Evolutionary conservation across 192 early-diverging fungal species (phyloP).

Genomic region (Rhizophagus clarus): DNA sequence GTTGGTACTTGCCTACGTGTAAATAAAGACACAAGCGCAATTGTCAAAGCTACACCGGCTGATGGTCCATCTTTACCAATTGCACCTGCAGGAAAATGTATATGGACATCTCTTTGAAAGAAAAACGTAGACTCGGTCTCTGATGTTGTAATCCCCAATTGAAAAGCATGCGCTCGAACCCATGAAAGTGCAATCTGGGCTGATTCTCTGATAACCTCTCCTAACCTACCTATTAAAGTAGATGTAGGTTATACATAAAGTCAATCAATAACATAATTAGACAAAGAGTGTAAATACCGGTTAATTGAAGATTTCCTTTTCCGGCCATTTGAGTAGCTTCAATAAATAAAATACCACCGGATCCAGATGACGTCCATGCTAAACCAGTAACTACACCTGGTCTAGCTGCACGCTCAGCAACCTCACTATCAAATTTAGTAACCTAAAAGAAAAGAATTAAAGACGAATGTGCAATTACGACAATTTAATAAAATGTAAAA

Average conservation of each 20-base stretch:
- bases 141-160: constrained; percentile 53
- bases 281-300: constrained; percentile 46
- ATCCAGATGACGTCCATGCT: constrained; percentile 74
- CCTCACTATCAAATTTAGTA: constrained; percentile 68
- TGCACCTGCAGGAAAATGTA: constrained; percentile 84
- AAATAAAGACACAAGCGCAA: constrained; percentile 79
- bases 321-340: constrained; percentile 79
- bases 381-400: constrained; percentile 86
- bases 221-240: constrained; percentile 61
- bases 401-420: constrained; percentile 59
- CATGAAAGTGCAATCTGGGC: constrained; percentile 76
- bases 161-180: constrained; percentile 70
- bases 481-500: background rate
- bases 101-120: constrained; percentile 73
- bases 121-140: constrained; percentile 49
- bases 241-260: background rate
- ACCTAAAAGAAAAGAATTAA: constrained; percentile 33
- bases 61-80: constrained; percentile 85
- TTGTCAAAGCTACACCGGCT: constrained; percentile 69
- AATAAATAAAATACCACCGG: constrained; percentile 77
- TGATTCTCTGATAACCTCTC: constrained; percentile 87
- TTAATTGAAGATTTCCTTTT: constrained; percentile 66
- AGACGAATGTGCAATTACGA: background rate
- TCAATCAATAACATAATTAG: background rate
- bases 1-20: constrained; percentile 54